Conservation (phyloP, 768 basidiomycete genomes). For the Collybia sp. region DNA sequence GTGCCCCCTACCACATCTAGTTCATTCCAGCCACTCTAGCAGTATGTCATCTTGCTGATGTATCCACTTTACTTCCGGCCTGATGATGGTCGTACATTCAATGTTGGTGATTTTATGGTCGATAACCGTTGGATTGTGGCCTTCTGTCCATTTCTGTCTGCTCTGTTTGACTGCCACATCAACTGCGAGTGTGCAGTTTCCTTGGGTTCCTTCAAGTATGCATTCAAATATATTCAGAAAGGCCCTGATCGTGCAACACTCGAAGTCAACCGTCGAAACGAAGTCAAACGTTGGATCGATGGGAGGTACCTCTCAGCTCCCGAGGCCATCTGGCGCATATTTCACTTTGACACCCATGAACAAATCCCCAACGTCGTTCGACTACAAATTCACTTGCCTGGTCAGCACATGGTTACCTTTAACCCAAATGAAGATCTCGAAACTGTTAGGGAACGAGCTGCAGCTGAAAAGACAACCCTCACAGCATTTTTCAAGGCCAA, state of each 20-base stretch:
- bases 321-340: slow-evolving; percentile 24
- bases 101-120: slow-evolving; percentile 13
- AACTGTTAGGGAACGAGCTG: slow-evolving; percentile 13
- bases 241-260: slow-evolving; percentile 36
- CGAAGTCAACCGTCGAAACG: slow-evolving; percentile 22
- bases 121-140: slow-evolving; percentile 40
- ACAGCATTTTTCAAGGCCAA: slow-evolving; percentile 26
- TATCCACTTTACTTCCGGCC: slow-evolving; percentile 33
- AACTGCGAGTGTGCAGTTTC: slow-evolving; percentile 40
- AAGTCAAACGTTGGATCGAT: slow-evolving; percentile 31
- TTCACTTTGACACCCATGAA: slow-evolving; percentile 26
- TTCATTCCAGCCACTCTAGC: too few relatives aligned
- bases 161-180: slow-evolving; percentile 39
- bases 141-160: slow-evolving; percentile 28
- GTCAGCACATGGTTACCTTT: slow-evolving; percentile 33
- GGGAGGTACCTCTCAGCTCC: slow-evolving; percentile 27
- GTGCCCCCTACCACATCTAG: too few relatives aligned
- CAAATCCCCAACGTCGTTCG: slow-evolving; percentile 32
- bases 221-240: slow-evolving; percentile 47
- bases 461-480: slow-evolving; percentile 18
- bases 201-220: slow-evolving; percentile 37
- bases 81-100: slow-evolving; percentile 25
- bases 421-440: slow-evolving; percentile 21
- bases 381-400: slow-evolving; percentile 37
- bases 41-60: too few relatives aligned